Percentiles rank a stretch among this genome's conserved stretches.
phyloP scores from a whole-genome alignment of 306 rosid genomes.

The Clitoria ternatea region DNA sequence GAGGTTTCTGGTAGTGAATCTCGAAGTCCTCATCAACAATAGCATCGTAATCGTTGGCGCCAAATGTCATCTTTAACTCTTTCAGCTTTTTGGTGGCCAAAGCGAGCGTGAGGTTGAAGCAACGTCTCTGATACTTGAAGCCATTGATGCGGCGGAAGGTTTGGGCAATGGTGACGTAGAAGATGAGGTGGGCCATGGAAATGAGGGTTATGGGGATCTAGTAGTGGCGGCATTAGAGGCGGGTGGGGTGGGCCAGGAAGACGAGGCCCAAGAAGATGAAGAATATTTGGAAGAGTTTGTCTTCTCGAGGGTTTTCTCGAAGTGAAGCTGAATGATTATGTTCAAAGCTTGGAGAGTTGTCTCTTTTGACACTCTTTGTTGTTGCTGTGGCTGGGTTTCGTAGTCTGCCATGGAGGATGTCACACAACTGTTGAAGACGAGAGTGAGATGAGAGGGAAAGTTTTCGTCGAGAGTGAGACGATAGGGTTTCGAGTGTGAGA shows the following conservation, averaged over 20 bases:
- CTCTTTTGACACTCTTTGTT: conserved; percentile 52
- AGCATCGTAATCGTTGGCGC: conserved; percentile 25
- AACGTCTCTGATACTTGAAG: conserved; percentile 89
- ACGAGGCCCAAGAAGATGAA: conserved; percentile 65
- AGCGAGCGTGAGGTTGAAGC: conserved; percentile 90
- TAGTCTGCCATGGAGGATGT: conserved; percentile 32
- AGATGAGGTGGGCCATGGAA: conserved; percentile 75
- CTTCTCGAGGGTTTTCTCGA: conserved; percentile 90
- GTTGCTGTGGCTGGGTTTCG: conserved; percentile 33
- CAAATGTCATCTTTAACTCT: conserved; percentile 50
- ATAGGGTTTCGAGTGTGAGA: no score
- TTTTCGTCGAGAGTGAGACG: no score
- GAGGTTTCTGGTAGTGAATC: conserved; percentile 92
- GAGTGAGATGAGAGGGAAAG: no score
- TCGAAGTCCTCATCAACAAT: conserved; percentile 59
- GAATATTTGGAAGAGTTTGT: conserved; percentile 68
- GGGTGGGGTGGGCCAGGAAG: conserved; percentile 39
- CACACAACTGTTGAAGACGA: background rate
- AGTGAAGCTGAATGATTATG: conserved; percentile 89
- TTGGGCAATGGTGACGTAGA: conserved; percentile 88
- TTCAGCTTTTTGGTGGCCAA: conserved; percentile 76
- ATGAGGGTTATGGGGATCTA: conserved; percentile 88
- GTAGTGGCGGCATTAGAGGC: conserved; percentile 85
- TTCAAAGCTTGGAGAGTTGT: conserved; percentile 73
- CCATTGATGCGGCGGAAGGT: conserved; percentile 82